Percentiles rank a stretch among this genome's conserved stretches.
Evolutionary conservation across 495 filamentous ascomycete species (phyloP).

Genomic region (Echria macrotheca): DNA sequence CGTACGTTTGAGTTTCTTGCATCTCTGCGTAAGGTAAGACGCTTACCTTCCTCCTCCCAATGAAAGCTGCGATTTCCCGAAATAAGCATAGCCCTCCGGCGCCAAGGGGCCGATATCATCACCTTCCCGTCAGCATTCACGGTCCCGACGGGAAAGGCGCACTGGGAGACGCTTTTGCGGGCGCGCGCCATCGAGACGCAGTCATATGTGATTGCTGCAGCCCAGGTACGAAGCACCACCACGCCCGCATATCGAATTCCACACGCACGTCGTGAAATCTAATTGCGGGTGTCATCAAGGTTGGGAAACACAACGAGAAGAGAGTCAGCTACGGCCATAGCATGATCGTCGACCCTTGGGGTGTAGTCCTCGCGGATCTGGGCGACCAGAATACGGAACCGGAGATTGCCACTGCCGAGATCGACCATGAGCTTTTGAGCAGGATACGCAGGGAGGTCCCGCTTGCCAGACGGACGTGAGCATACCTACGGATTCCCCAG

Average conservation of each 20-base stretch:
- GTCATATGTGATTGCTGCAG: conserved; percentile 79
- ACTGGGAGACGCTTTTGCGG: conserved; percentile 75
- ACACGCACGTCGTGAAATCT: neutral
- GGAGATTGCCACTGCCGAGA: conserved; percentile 43
- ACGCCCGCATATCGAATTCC: too few species aligned
- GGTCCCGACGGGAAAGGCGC: conserved; percentile 74
- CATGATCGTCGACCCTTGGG: conserved; percentile 87
- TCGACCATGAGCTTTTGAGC: conserved; percentile 41
- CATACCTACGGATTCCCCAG: conserved; percentile 1
- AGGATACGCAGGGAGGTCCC: conserved; percentile 57
- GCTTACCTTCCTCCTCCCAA: neutral
- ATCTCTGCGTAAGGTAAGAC: neutral
- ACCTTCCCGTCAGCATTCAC: conserved; percentile 92
- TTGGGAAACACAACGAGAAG: conserved; percentile 62
- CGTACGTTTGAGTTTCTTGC: conserved; percentile 37
- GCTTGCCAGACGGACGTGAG: conserved; percentile 50
- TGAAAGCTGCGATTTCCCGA: conserved; percentile 66
- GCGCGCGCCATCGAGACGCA: conserved; percentile 89
- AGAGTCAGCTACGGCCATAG: conserved; percentile 82
- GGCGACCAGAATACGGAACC: conserved; percentile 40
- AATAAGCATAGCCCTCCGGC: conserved; percentile 55
- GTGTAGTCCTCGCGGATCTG: conserved; percentile 62
- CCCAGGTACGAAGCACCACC: too few species aligned
- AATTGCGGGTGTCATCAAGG: conserved; percentile 40
- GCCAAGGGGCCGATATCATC: conserved; percentile 58